These are phyloP conservation scores for Cocos nucifera DNA, from an alignment of 176 grass and related monocot species.

Conservation along the genomic window DNA sequence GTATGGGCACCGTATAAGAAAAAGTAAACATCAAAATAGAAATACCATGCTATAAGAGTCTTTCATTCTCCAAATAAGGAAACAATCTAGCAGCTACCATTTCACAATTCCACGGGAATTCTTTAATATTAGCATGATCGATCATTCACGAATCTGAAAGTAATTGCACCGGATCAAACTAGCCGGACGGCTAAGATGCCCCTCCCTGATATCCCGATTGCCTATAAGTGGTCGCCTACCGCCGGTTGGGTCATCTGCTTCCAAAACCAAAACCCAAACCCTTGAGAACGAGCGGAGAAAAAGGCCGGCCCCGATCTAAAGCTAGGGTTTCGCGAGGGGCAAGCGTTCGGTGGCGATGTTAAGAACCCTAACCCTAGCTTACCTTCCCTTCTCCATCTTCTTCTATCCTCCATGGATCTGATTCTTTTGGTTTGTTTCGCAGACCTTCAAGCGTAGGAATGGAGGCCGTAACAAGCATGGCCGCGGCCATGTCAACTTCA, in stretches of 20 bases:
- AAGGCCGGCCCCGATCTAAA: too few species aligned
- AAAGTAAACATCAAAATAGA: too few species aligned
- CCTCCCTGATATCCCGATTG: too few species aligned
- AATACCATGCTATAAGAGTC: too few species aligned
- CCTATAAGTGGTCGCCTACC: neutral
- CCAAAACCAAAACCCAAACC: neutral
- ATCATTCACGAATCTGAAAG: too few species aligned
- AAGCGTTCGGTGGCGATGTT: neutral
- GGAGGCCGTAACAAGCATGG: constrained; percentile 66
- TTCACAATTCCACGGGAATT: too few species aligned
- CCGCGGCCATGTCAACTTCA: constrained; percentile 64
- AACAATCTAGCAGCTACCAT: too few species aligned
- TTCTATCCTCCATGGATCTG: neutral
- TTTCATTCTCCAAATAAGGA: too few species aligned
- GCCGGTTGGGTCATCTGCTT: neutral
- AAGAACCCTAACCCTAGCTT: neutral
- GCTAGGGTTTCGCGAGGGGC: too few species aligned
- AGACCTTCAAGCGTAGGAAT: constrained; percentile 77
- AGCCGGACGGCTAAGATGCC: neutral
- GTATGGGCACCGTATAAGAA: too few species aligned
- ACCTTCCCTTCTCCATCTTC: neutral
- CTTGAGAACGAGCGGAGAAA: neutral
- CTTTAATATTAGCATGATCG: too few species aligned
- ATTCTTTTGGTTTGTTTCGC: neutral
- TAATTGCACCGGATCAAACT: too few species aligned